Evolutionary conservation across 306 rosid genomes (phyloP), one percentile per base, ranked within the genome.

Genomic region (Albizia julibrissin): DNA sequence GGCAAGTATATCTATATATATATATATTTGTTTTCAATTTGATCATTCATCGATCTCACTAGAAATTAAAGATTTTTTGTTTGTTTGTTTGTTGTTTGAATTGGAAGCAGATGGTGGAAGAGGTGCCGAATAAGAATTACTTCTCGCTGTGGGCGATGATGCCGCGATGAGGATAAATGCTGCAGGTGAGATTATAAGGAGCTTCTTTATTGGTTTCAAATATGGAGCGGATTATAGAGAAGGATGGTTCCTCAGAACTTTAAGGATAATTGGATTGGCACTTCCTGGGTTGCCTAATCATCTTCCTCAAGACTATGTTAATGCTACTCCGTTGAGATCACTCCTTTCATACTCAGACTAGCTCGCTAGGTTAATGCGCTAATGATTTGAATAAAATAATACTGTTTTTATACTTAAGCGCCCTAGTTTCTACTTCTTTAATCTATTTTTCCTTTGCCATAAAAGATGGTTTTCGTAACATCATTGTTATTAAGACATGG

Each of bases 91-190:
- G 5, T 50, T 50, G 9, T 50, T 50, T 50, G n/a, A 61, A 26
- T 24, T 22, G 31, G 18, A 62, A 0, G 4, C 69, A 87, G 93
- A 52, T 80, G 33, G 79, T 90, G 21, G 26, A 21, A 14, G 91
- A 90, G 59, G 91, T 84, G 46, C 90, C 91, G n/a, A 83, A 86
- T 72, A 90, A 86, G 78, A 88, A 86, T 33, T 88, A 88, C 80
- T 88, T 80, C 69, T 75, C 75, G 21, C 1, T 0, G 12, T 6
- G 2, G 59, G 76, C 70, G 24, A 37, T 46, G 8, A 52, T 84
- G 10, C 78, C 88, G 0, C 88, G 0, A 86, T 82, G 84, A 61
- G 26, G 81, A 19, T 79, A 47, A 84, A 79, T 73, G 88, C 90
- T 0, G n/a, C 61, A 42, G 76, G 81, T 50, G 93, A 90, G 81